Conservation (phyloP, 192 early-diverging fungal genomes). For the Coemansia sp. region DNA sequence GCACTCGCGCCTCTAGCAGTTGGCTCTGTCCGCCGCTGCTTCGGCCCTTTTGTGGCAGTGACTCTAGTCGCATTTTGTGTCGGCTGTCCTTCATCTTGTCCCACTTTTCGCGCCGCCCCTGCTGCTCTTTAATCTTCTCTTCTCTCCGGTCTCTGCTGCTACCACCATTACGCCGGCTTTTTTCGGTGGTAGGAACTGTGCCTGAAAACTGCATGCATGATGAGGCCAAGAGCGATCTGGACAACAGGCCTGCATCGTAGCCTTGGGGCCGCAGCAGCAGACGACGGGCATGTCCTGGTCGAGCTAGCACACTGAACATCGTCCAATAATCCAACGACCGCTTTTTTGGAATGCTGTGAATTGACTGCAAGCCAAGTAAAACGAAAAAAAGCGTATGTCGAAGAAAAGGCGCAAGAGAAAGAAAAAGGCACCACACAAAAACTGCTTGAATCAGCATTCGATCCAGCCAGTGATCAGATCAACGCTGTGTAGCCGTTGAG, state of each 20-base stretch:
- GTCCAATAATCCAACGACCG: neutral
- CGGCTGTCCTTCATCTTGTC: conserved; percentile 16
- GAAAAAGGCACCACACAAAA: neutral
- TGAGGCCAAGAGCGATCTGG: neutral
- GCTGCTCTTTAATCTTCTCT: conserved; percentile 12
- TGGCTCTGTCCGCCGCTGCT: conserved; percentile 34
- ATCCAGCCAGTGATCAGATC: no score
- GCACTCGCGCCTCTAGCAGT: conserved; percentile 32
- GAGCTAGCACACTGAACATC: neutral
- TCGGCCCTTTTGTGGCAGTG: conserved; percentile 19
- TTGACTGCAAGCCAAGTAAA: neutral
- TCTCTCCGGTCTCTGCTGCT: conserved; percentile 1
- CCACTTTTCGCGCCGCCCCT: conserved; percentile 11
- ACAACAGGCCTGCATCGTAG: neutral
- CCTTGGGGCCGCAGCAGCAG: neutral
- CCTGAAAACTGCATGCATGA: neutral
- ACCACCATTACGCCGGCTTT: neutral
- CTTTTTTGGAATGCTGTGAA: neutral
- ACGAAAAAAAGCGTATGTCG: no score
- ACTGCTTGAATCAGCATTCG: no score
- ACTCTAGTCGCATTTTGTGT: conserved; percentile 22
- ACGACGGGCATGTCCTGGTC: neutral
- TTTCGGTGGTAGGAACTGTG: neutral
- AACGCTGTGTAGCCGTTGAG: no score
- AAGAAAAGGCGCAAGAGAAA: neutral